A percentile compares a stretch with the other conserved stretches of the same genome.
Conservation (phyloP, 108 stramenopile species). For the Discostella stelligeroides region DNA sequence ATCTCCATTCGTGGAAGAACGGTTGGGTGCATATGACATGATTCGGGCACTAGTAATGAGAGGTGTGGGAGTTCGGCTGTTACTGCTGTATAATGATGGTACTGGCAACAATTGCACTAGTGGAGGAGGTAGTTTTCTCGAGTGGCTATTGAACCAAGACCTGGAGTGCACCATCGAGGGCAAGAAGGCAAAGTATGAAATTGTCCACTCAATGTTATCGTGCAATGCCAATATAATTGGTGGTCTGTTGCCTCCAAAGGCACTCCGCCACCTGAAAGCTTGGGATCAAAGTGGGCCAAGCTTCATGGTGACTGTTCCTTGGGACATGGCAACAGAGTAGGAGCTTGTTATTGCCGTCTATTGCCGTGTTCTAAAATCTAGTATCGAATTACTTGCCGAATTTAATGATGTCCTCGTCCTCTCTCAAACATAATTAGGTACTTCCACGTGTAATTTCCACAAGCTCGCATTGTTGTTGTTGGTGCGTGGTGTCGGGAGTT, state of each 20-base stretch:
- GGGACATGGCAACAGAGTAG: constrained; percentile 47
- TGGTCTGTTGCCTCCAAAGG: constrained; percentile 24
- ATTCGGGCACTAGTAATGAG: constrained; percentile 36
- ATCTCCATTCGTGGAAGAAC: constrained; percentile 48
- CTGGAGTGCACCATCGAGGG: constrained; percentile 37
- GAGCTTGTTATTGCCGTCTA: background rate
- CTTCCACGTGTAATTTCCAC: too few relatives aligned
- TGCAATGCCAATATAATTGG: constrained; percentile 22
- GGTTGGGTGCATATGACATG: constrained; percentile 40
- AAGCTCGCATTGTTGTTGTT: too few relatives aligned
- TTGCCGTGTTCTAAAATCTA: too few relatives aligned
- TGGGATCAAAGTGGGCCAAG: constrained; percentile 30
- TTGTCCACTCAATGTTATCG: constrained; percentile 32
- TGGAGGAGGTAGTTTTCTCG: constrained; percentile 20
- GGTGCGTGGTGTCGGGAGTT: too few relatives aligned
- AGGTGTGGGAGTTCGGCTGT: constrained; percentile 18
- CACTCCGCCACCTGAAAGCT: constrained; percentile 28
- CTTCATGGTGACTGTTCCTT: constrained; percentile 12
- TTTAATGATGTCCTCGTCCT: background rate
- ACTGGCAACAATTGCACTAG: constrained; percentile 5
- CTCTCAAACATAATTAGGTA: too few relatives aligned
- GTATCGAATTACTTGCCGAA: background rate
- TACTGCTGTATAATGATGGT: constrained; percentile 19
- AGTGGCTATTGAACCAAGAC: constrained; percentile 40
- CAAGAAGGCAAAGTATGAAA: constrained; percentile 39